Conservation (phyloP, 2,329 filamentous ascomycete genomes). For the Golovinomyces cichoracearum region DNA sequence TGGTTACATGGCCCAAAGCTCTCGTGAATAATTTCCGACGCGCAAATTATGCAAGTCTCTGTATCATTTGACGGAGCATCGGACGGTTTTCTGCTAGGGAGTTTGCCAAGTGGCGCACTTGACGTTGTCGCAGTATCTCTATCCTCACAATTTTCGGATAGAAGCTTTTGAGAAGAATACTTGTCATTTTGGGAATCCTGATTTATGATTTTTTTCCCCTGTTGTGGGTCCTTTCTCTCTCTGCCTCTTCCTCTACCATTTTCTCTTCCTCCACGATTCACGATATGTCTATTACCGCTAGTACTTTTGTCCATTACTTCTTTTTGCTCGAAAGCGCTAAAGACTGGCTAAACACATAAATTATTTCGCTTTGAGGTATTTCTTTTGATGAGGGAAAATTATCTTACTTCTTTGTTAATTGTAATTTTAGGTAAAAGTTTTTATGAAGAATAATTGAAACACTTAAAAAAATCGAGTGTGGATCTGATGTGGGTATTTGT, state of each 20-base stretch:
- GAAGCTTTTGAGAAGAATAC: neutral
- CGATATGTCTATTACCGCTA: neutral
- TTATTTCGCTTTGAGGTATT: too few relatives aligned
- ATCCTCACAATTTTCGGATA: neutral
- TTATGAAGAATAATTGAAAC: too few relatives aligned
- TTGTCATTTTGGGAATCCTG: neutral
- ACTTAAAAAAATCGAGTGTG: too few relatives aligned
- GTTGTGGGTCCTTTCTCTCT: neutral
- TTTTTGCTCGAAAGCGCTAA: too few relatives aligned
- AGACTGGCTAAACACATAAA: too few relatives aligned
- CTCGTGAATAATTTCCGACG: slow-evolving; percentile 65
- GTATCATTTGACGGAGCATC: slow-evolving; percentile 28
- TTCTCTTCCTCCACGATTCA: neutral
- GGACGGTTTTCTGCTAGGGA: slow-evolving; percentile 3
- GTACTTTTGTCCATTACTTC: neutral
- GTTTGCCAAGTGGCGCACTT: neutral
- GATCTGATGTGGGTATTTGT: too few relatives aligned
- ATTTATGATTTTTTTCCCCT: neutral
- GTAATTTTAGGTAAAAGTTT: too few relatives aligned
- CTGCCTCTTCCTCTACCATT: too few relatives aligned
- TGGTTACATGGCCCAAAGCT: slow-evolving; percentile 89
- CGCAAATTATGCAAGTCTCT: slow-evolving; percentile 94
- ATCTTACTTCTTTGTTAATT: too few relatives aligned
- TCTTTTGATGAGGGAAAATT: too few relatives aligned
- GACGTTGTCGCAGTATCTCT: neutral